Evolutionary conservation across 495 filamentous ascomycete genomes (phyloP).

Genomic region (Acidiella bohemica): DNA sequence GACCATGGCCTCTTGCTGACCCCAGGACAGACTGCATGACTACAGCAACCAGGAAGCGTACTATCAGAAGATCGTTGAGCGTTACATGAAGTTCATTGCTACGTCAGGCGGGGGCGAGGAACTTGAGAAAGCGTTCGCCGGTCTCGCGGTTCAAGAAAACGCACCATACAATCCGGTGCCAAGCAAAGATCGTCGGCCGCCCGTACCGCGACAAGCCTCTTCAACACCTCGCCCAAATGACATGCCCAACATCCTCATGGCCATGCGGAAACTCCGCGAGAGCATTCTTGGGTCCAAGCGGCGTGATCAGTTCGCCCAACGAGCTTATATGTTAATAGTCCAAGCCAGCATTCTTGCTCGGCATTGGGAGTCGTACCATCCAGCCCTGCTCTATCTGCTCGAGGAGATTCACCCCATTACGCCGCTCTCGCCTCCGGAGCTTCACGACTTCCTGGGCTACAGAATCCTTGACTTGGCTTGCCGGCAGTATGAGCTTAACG

Average conservation of each 20-base stretch:
- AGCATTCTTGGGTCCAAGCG: constrained; percentile 63
- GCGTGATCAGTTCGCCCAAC: constrained; percentile 39
- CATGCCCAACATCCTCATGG: constrained; percentile 48
- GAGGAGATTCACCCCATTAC: constrained; percentile 45
- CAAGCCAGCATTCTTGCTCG: constrained; percentile 65
- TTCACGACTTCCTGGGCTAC: constrained; percentile 66
- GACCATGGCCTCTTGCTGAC: not conserved
- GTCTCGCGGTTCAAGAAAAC: constrained; percentile 44
- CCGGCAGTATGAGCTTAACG: constrained; percentile 57
- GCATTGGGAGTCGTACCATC: constrained; percentile 77
- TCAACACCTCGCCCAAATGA: constrained; percentile 25
- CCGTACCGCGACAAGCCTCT: constrained; percentile 9
- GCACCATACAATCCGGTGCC: constrained; percentile 28
- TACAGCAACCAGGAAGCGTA: constrained; percentile 65
- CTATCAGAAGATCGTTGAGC: constrained; percentile 69
- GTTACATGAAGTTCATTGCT: constrained; percentile 80
- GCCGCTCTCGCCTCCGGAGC: constrained; percentile 51
- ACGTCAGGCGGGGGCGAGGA: constrained; percentile 47
- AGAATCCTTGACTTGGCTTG: constrained; percentile 80
- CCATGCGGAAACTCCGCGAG: constrained; percentile 86
- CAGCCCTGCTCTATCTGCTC: constrained; percentile 68
- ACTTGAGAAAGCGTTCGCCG: constrained; percentile 60
- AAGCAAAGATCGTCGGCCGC: constrained; percentile 25
- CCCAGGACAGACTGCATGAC: constrained; percentile 51
- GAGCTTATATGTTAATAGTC: constrained; percentile 54